These are phyloP conservation scores for Sclerotinia nivalis DNA, from an alignment of 2,329 filamentous ascomycete species.

Conservation along the genomic window DNA sequence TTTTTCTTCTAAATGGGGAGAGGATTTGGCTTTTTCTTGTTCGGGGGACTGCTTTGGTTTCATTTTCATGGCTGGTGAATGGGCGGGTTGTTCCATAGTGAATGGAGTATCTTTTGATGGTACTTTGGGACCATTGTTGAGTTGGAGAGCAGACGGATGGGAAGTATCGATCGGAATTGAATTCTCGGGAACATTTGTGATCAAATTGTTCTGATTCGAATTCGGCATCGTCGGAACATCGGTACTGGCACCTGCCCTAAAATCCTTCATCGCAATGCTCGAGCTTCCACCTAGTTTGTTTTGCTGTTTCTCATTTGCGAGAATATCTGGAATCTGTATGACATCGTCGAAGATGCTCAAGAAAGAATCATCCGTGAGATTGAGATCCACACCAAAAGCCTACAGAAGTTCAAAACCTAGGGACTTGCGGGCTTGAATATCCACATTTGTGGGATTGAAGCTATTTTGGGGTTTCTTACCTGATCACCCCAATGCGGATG, in stretches of 20 bases:
- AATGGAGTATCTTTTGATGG: background rate
- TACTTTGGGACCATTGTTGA: background rate
- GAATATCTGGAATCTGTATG: background rate
- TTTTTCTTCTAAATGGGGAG: background rate
- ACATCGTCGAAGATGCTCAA: constrained; percentile 1
- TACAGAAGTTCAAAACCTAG: constrained; percentile 1
- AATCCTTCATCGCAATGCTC: background rate
- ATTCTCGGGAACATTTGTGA: background rate
- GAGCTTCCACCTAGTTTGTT: no score
- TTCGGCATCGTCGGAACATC: no score
- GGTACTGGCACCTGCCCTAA: no score
- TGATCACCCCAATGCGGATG: constrained; percentile 1
- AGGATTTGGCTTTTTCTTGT: background rate
- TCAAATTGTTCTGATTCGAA: background rate
- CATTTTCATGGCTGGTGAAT: background rate
- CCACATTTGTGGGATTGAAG: background rate
- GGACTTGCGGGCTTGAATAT: background rate
- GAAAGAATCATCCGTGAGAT: background rate
- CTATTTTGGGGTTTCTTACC: background rate
- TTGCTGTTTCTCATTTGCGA: background rate
- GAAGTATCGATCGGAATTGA: background rate
- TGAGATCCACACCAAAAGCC: background rate
- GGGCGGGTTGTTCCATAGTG: background rate
- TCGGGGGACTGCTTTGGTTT: background rate
- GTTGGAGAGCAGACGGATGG: background rate